A percentile compares a stretch with the other conserved stretches of the same genome.
Conservation (phyloP, 371 early-diverging fungal species). For the Mucor indicus region DNA sequence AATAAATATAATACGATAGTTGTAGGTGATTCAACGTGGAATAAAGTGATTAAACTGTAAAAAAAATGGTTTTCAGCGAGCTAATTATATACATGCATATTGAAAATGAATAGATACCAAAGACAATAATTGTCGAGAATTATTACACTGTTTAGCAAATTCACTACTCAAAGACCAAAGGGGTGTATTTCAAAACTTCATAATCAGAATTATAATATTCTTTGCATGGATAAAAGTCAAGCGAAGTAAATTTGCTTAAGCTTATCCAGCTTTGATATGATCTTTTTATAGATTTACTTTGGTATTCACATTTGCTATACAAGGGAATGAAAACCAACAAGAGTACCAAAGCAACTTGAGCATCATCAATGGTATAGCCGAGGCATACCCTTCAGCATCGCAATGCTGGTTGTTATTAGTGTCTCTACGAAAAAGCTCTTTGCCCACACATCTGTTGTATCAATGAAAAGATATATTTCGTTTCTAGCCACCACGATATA, state of each 20-base stretch:
- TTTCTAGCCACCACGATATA: slow-evolving; percentile 3
- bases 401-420: slow-evolving; percentile 1
- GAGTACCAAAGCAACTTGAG: slow-evolving; percentile 2
- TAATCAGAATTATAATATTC: slow-evolving; percentile 49
- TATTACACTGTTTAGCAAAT: slow-evolving; percentile 4
- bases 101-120: no score
- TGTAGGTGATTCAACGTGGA: no score
- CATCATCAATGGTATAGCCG: slow-evolving; percentile 5
- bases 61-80: no score
- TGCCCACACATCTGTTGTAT: no score
- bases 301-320: slow-evolving; percentile 4
- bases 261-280: slow-evolving; percentile 8
- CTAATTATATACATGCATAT: no score
- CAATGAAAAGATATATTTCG: neutral
- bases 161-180: slow-evolving; percentile 10
- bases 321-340: slow-evolving; percentile 2
- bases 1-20: no score
- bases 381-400: slow-evolving; percentile 3
- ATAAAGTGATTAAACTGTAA: no score
- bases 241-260: slow-evolving; percentile 3
- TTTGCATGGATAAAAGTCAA: slow-evolving; percentile 5
- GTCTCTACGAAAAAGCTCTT: neutral
- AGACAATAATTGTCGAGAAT: slow-evolving; percentile 1
- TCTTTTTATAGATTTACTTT: slow-evolving; percentile 7
- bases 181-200: slow-evolving; percentile 77